Conservation (phyloP, 2,329 filamentous ascomycete genomes). For the Septoria petroselini region DNA sequence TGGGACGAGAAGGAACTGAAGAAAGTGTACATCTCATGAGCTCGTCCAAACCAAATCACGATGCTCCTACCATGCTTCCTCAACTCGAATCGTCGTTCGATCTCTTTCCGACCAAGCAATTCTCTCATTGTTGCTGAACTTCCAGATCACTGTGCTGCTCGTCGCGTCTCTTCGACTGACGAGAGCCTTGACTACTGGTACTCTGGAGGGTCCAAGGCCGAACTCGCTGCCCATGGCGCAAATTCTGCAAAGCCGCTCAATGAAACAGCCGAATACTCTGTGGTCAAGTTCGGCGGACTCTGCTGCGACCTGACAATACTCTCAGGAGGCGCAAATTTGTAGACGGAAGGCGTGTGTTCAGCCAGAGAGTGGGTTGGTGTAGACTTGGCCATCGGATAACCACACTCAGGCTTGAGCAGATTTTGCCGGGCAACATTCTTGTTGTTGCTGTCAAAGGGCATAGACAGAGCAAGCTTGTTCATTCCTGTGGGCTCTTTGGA, state of each 20-base stretch:
- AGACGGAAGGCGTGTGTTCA: conserved; percentile 1
- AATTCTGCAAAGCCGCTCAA: conserved; percentile 1
- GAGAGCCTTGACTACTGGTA: no score
- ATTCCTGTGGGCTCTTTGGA: background rate
- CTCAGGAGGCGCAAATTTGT: conserved; percentile 7
- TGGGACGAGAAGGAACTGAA: conserved; percentile 63
- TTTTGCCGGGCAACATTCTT: no score
- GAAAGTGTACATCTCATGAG: conserved; percentile 85
- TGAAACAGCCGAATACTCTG: conserved; percentile 7
- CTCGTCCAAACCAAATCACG: background rate
- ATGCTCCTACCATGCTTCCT: no score
- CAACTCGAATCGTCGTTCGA: no score
- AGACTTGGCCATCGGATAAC: no score
- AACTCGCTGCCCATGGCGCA: background rate
- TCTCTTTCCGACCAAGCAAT: no score
- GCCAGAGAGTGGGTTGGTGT: no score
- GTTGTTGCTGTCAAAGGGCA: no score
- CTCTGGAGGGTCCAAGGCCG: background rate
- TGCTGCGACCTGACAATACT: background rate
- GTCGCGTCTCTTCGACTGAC: background rate
- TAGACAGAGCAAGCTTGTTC: no score
- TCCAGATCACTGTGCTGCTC: background rate
- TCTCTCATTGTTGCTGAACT: no score
- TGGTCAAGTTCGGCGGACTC: conserved; percentile 5
- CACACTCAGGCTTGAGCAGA: no score